Percentiles rank a stretch among this genome's conserved stretches.
phyloP scores from a whole-genome alignment of 1,284 basidiomycete genomes.

The Trametes sp. region DNA sequence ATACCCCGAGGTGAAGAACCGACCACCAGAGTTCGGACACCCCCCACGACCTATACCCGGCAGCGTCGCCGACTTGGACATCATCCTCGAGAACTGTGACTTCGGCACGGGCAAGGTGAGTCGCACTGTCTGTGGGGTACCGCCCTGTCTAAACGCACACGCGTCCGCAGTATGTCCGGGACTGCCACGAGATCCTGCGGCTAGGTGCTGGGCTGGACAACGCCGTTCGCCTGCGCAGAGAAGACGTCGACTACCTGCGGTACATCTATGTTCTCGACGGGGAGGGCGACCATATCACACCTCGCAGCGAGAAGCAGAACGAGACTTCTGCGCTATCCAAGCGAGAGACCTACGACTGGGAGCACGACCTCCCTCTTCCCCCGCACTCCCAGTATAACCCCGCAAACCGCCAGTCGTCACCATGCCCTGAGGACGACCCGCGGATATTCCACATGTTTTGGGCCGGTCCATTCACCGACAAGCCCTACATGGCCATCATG shows the following conservation, averaged over 20 bases:
- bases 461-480: slow-evolving; percentile 82
- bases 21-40: slow-evolving; percentile 68
- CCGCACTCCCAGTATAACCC: slow-evolving; percentile 47
- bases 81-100: slow-evolving; percentile 89
- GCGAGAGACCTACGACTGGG: slow-evolving; percentile 46
- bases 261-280: slow-evolving; percentile 70
- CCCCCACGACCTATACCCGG: slow-evolving; percentile 86
- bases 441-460: slow-evolving; percentile 85
- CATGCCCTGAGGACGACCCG: slow-evolving; percentile 72
- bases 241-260: slow-evolving; percentile 66
- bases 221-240: slow-evolving; percentile 62
- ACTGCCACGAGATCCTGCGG: slow-evolving; percentile 78
- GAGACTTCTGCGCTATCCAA: slow-evolving; percentile 2
- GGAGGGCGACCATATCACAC: slow-evolving; percentile 49
- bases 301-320: slow-evolving; percentile 21
- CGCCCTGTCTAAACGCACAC: not conserved
- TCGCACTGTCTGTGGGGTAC: not conserved
- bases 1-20: slow-evolving; percentile 75
- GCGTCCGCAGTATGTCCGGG: slow-evolving; percentile 68
- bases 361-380: slow-evolving; percentile 46
- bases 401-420: slow-evolving; percentile 44
- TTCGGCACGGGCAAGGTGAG: slow-evolving; percentile 80
- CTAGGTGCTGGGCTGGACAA: slow-evolving; percentile 73
- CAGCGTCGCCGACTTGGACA: slow-evolving; percentile 85
- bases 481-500: slow-evolving; percentile 77